Evolutionary conservation across 495 filamentous ascomycete genomes (phyloP), one percentile per base, ranked within the genome.

Genomic region (Thozetella sp.): DNA sequence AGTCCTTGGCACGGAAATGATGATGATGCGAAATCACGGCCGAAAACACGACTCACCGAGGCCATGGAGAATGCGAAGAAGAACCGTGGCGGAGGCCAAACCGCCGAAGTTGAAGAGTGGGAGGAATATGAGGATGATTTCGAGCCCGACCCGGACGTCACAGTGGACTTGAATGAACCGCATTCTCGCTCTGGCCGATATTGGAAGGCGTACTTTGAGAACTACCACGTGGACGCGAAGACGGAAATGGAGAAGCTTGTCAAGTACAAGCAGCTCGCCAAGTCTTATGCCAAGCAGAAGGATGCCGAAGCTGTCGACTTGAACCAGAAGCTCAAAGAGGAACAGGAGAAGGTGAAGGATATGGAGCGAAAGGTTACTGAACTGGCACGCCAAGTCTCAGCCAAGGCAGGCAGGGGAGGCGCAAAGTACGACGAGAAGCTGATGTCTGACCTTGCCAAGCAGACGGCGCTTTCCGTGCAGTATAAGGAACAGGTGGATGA

Each of bases 151-250:
- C 73, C 82, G 30, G 91, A 96, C 56, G 72, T 86, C 22, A 95
- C 91, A 0, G 74, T 88, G 37, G 93, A 97, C 69, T 75, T 96
- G 54, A 85, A 88, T 53, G 86, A 90, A 48, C 93, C 95, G 3
- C 85, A 87, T 43, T 96, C 93, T 1, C 84, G 88, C 63, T 96
- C 93, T 1, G 93, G 93, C 2, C 88, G 88, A 69, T 97, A 94
- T 72, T 99, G 95, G 95, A 98, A 98, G 70, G 83, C 86, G 11
- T 87, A 96, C 70, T 96, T 90, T 65, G 89, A 96, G 58, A 85
- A 81, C 57, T 93, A 97, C 67, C 87, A 94, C 51, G 80, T 83
- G 27, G 88, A 90, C 48, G 94, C 93, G n/a, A 84, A 88, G 67
- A 76, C 80, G 12, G 90, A 93, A 68, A 90, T 94, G 72, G 88